phyloP scores from a whole-genome alignment of 176 grass and related monocot species.

The Aegilops bicornis region DNA sequence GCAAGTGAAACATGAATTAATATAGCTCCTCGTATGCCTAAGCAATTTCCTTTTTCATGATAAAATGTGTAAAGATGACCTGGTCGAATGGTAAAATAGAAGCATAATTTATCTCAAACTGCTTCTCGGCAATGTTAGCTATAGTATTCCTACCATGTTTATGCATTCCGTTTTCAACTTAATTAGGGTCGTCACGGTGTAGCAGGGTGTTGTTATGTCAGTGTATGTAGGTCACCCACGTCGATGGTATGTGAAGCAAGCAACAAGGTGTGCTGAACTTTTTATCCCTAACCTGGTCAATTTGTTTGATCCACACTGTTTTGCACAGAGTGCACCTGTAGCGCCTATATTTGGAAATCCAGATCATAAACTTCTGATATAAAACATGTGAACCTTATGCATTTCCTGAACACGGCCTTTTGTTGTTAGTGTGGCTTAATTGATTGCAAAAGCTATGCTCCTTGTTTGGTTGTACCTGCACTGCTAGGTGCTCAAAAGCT shows the following conservation, averaged over 20 bases:
- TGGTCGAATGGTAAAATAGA: neutral
- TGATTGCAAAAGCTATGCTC: neutral
- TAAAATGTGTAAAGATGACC: neutral
- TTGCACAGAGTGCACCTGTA: no score
- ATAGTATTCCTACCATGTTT: neutral
- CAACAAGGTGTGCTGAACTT: no score
- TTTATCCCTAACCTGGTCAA: no score
- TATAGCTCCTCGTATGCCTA: neutral
- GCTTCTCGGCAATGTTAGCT: neutral
- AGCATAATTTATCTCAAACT: neutral
- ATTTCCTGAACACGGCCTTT: no score
- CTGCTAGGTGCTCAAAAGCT: neutral
- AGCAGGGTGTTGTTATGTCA: neutral
- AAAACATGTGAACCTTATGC: neutral
- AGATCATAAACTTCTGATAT: neutral
- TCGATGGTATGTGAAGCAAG: neutral
- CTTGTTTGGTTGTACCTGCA: slow-evolving; percentile 1
- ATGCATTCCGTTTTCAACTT: neutral
- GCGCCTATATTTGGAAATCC: no score
- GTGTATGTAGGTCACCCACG: neutral
- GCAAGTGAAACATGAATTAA: neutral
- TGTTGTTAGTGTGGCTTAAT: no score
- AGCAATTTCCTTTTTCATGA: neutral
- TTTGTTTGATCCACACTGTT: no score
- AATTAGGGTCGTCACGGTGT: neutral